Evolutionary conservation across 2,329 filamentous ascomycete species (phyloP).

Genomic region (Colletotrichum coccodes): DNA sequence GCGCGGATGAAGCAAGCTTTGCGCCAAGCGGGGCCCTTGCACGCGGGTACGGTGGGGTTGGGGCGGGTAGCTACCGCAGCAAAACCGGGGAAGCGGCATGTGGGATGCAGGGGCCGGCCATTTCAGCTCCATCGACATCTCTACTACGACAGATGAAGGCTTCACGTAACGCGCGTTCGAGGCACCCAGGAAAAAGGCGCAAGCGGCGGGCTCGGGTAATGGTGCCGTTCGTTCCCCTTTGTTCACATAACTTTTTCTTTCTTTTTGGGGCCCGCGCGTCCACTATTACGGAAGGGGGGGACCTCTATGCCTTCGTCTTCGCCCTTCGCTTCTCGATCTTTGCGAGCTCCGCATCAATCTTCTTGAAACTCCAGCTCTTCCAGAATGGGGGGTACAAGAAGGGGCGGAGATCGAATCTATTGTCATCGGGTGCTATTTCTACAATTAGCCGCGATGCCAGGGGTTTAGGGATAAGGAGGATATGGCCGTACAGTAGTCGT

Average conservation of each 20-base stretch:
- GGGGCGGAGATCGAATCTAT: conserved; percentile 40
- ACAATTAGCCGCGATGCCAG: neutral
- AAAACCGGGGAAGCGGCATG: neutral
- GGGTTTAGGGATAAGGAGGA: neutral
- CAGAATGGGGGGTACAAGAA: conserved; percentile 45
- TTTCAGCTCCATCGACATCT: neutral
- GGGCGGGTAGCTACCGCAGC: neutral
- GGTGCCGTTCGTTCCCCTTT: neutral
- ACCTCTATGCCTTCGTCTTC: conserved; percentile 10
- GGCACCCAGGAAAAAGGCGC: neutral
- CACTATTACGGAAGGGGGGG: neutral
- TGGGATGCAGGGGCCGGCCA: neutral
- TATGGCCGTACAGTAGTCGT: conserved; percentile 26
- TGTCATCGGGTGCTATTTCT: conserved; percentile 38
- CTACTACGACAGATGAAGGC: no score
- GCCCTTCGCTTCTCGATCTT: conserved; percentile 41
- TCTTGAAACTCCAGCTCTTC: conserved; percentile 49
- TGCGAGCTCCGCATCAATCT: conserved; percentile 49
- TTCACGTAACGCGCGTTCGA: no score
- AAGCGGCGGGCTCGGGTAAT: neutral
- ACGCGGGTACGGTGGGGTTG: neutral
- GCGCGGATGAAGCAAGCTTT: no score
- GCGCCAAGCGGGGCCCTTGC: no score
- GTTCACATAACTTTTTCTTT: neutral
- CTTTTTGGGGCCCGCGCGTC: neutral